These are phyloP conservation scores for Corynespora cassiicola DNA, from an alignment of 2,329 filamentous ascomycete species.

Conservation along the genomic window DNA sequence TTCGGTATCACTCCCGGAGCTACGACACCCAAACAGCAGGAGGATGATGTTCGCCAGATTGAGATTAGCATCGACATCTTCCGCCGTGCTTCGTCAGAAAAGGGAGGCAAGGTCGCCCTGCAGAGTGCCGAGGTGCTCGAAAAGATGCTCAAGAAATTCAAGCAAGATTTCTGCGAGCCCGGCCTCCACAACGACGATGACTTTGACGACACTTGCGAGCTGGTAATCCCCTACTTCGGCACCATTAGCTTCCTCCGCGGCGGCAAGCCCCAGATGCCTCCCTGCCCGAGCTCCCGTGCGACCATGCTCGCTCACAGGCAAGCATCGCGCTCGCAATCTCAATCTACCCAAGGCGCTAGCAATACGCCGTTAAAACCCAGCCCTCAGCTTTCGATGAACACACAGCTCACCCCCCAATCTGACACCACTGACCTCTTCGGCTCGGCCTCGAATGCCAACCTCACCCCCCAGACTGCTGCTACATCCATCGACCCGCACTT, in stretches of 20 bases:
- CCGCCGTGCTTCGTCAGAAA: slow-evolving; percentile 47
- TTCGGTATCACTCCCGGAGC: slow-evolving; percentile 26
- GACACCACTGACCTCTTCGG: no score
- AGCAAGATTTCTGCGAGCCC: slow-evolving; percentile 9
- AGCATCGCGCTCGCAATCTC: slow-evolving; percentile 1
- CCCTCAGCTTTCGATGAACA: slow-evolving; percentile 6
- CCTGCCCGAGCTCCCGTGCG: no score
- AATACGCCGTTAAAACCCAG: no score
- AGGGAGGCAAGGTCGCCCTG: slow-evolving; percentile 49
- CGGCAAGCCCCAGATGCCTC: slow-evolving; percentile 14
- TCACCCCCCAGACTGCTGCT: no score
- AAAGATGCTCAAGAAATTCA: slow-evolving; percentile 43
- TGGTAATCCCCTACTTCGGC: slow-evolving; percentile 51
- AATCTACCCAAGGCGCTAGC: slow-evolving; percentile 1
- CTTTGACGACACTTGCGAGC: slow-evolving; percentile 24
- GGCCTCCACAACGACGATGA: slow-evolving; percentile 4
- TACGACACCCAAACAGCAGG: slow-evolving; percentile 33
- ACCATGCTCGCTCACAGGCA: no score
- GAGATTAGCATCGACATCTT: slow-evolving; percentile 51
- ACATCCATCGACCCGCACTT: slow-evolving; percentile 14
- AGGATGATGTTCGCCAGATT: slow-evolving; percentile 45
- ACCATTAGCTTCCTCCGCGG: slow-evolving; percentile 47
- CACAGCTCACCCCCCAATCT: slow-evolving; percentile 19
- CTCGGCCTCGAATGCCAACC: no score
- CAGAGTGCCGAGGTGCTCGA: slow-evolving; percentile 48